Base-by-base conservation (phyloP, 2,329 filamentous ascomycete species). In the Harringtonia lauricola region DNA sequence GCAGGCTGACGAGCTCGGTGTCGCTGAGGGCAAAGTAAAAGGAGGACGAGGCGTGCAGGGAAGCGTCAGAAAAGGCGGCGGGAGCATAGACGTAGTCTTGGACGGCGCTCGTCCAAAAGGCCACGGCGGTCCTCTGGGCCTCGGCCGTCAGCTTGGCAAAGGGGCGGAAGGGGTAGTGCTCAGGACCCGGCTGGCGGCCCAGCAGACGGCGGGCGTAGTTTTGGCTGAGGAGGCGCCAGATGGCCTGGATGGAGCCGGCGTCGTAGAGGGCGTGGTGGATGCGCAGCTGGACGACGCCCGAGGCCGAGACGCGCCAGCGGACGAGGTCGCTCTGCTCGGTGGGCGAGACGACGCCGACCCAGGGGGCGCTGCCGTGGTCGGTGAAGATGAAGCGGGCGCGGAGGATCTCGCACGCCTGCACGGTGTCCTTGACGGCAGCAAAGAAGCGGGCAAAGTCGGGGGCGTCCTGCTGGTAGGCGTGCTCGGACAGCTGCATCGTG, bases 201-300 rank as follows among this genome's bases (percentile, higher is more conserved):
- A 21, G 6, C 2, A 36, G 41, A 5, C 21, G 22, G 34, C 19
- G 28, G 45, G 30, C 12, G 41, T 53, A 54, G 36, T 50, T 45
- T 2, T 52, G 43, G 10, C 24, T 18, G 28, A 55, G 30, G 12
- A 53, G 35, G 4, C 33, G 48, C 52, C 51, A 53, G 10, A 54
- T 12, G 10, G 43, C 43, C 36, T 46, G 40, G 28, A 55, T 49
- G 13, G 52, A 54, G 17, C 10, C 13, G 10, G 52, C 52, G 29
- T 55, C 53, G 35, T 55, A 55, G 4, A 55, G 44, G 6, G 50
- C 47, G 34, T 55, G 53, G 39, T 53, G 50, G 24, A 55, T 54
- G 28, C 29, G 47, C 17, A 55, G 37, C 21, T 43, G 47, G 17
- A 54, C 26, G 8, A 40, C 21, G 9, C 47, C 49, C 8, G 38